Percentiles rank a stretch among this genome's conserved stretches.
These are phyloP conservation scores for Trebouxiophyceae sp. DNA, from an alignment of 163 green algal genomes.

Conservation along the genomic window DNA sequence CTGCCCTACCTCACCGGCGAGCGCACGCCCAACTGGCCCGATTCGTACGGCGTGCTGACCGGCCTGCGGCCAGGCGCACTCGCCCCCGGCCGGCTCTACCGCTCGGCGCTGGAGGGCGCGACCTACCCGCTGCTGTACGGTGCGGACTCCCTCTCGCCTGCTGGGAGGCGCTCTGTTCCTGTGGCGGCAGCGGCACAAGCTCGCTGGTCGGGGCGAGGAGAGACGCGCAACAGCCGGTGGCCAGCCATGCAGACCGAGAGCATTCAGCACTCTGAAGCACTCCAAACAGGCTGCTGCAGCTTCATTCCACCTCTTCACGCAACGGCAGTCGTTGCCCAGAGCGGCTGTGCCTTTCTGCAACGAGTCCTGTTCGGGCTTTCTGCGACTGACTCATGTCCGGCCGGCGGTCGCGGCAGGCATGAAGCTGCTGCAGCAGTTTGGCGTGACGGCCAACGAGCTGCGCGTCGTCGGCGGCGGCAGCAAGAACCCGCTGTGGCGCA, in stretches of 20 bases:
- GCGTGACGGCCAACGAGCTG: constrained; percentile 45
- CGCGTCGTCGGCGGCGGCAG: constrained; percentile 76
- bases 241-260: too few species aligned
- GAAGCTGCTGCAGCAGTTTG: constrained; percentile 18
- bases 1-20: constrained; percentile 80
- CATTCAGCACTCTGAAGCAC: too few species aligned
- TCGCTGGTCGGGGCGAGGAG: too few species aligned
- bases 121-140: constrained; percentile 68
- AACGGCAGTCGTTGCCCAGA: too few species aligned
- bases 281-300: too few species aligned
- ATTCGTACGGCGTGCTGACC: constrained; percentile 66
- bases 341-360: too few species aligned
- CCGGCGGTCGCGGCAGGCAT: too few species aligned
- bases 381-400: background rate
- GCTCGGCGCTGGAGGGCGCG: constrained; percentile 71
- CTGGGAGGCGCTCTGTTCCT: too few species aligned
- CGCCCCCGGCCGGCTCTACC: constrained; percentile 65
- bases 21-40: constrained; percentile 77
- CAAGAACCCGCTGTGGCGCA: constrained; percentile 70
- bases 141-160: constrained; percentile 12
- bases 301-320: too few species aligned
- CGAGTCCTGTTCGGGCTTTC: too few species aligned
- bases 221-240: too few species aligned
- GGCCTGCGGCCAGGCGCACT: constrained; percentile 49
- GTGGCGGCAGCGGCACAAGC: too few species aligned